Conservation (phyloP, 192 early-diverging fungal genomes). For the Backusella parvicylindrica region DNA sequence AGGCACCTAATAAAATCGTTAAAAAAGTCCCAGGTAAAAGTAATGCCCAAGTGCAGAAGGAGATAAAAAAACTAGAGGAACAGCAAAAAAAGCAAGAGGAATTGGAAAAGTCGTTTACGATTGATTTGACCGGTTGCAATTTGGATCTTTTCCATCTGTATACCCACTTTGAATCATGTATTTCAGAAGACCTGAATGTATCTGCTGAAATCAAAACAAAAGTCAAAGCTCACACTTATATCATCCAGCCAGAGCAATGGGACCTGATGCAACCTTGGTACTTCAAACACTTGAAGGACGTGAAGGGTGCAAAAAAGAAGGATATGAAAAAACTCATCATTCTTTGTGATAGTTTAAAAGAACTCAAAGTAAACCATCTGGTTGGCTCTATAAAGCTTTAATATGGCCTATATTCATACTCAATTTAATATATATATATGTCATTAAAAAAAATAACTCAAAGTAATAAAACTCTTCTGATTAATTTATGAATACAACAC, state of each 20-base stretch:
- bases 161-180: neutral
- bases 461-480: no score
- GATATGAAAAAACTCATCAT: neutral
- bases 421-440: no score
- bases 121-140: neutral
- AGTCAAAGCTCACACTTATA: neutral
- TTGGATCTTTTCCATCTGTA: neutral
- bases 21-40: neutral
- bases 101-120: neutral
- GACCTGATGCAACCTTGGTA: neutral
- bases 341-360: neutral
- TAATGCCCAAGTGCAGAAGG: neutral
- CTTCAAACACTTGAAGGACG: neutral
- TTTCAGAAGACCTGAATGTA: no score
- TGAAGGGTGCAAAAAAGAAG: neutral
- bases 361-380: neutral
- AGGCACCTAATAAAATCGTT: neutral
- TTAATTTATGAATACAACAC: no score
- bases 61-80: neutral
- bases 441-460: no score
- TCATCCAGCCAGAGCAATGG: neutral
- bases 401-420: no score
- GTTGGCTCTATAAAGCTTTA: neutral
- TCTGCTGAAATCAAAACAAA: neutral
- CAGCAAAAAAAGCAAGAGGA: neutral